These are phyloP conservation scores for Nitzschia inconspicua DNA, from an alignment of 108 stramenopile genomes.

Conservation along the genomic window DNA sequence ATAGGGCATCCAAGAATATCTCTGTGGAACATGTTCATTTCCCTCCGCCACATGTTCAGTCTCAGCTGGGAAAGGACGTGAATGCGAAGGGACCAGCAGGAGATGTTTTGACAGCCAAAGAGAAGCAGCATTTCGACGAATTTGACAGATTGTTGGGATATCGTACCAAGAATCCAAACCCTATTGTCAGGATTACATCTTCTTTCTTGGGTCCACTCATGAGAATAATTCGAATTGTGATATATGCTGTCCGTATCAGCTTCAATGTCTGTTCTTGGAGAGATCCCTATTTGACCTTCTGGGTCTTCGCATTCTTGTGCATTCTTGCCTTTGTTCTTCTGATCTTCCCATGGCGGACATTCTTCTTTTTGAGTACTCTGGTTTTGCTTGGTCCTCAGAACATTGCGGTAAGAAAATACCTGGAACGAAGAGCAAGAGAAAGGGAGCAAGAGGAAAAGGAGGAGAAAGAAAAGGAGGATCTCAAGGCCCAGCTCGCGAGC, in stretches of 20 bases:
- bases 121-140: conserved; percentile 39
- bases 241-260: conserved; percentile 38
- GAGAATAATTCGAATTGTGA: conserved; percentile 43
- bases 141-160: conserved; percentile 53
- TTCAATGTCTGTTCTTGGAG: conserved; percentile 74
- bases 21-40: conserved; percentile 48
- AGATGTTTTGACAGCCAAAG: conserved; percentile 31
- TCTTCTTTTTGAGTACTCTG: conserved; percentile 53
- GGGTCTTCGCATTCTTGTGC: conserved; percentile 44
- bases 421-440: conserved; percentile 28
- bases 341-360: conserved; percentile 71
- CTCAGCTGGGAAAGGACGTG: conserved; percentile 15
- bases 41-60: conserved; percentile 28
- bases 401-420: conserved; percentile 40
- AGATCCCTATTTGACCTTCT: conserved; percentile 73
- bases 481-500: conserved; percentile 2
- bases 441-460: conserved; percentile 30
- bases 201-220: conserved; percentile 57
- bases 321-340: conserved; percentile 44
- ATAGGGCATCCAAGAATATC: conserved; percentile 35
- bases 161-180: conserved; percentile 38
- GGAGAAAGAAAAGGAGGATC: conserved; percentile 14
- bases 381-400: conserved; percentile 72
- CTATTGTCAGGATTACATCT: conserved; percentile 38
- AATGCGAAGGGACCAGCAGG: conserved; percentile 33